These are phyloP conservation scores for Skeletonema marinoi DNA, from an alignment of 108 stramenopile genomes.

Conservation along the genomic window DNA sequence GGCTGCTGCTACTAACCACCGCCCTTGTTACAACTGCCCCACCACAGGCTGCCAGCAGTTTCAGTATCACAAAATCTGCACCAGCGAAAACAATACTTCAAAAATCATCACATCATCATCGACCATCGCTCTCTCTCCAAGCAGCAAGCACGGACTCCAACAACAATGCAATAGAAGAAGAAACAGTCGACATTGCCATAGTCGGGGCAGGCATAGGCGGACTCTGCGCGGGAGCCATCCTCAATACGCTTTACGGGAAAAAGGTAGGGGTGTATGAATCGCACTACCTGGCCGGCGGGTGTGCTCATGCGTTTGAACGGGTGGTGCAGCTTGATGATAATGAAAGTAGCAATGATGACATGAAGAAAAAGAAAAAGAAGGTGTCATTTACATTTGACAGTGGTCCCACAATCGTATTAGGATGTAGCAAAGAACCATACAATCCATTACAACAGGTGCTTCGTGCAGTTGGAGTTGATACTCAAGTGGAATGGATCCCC, in stretches of 20 bases:
- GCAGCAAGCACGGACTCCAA: neutral
- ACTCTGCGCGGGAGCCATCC: slow-evolving; percentile 87
- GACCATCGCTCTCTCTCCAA: no score
- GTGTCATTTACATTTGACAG: slow-evolving; percentile 85
- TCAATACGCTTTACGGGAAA: slow-evolving; percentile 82
- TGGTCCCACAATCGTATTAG: slow-evolving; percentile 89
- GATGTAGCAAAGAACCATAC: slow-evolving; percentile 70
- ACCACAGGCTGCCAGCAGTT: no score
- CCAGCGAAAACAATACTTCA: no score
- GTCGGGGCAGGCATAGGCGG: slow-evolving; percentile 91
- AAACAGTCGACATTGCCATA: slow-evolving; percentile 79
- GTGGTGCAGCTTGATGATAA: slow-evolving; percentile 22
- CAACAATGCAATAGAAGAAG: slow-evolving; percentile 11
- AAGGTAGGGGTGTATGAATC: slow-evolving; percentile 88
- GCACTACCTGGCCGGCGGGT: slow-evolving; percentile 90
- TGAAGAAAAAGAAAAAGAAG: neutral
- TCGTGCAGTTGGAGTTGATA: slow-evolving; percentile 72
- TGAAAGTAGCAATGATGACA: neutral
- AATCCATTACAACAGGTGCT: slow-evolving; percentile 90
- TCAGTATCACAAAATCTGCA: no score
- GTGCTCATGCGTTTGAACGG: slow-evolving; percentile 88
- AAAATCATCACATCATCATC: no score
- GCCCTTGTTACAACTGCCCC: no score
- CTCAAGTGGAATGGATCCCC: slow-evolving; percentile 82
- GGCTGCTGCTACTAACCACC: no score